Evolutionary conservation across 2,329 filamentous ascomycete species (phyloP).

Genomic region (Aspergillus ustus): DNA sequence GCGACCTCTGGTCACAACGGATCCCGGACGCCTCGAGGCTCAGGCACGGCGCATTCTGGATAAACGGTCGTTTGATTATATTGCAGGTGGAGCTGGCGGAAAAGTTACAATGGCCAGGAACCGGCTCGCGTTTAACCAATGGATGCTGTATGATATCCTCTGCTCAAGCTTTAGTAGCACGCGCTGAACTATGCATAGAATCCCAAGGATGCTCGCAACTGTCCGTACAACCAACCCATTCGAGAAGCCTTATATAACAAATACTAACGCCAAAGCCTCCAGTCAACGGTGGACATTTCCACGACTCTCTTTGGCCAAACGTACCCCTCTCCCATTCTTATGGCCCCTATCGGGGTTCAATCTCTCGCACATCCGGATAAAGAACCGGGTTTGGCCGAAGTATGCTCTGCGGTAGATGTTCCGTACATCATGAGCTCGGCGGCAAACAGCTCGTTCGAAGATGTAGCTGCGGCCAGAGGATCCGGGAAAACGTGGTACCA

Average conservation of each 20-base stretch:
- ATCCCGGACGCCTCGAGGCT: constrained; percentile 61
- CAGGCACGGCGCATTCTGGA: constrained; percentile 58
- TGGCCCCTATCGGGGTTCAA: constrained; percentile 73
- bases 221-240: constrained; percentile 21
- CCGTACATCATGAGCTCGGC: constrained; percentile 73
- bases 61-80: constrained; percentile 61
- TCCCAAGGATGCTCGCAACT: constrained; percentile 56
- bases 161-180: background rate
- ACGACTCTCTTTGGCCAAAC: constrained; percentile 57
- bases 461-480: constrained; percentile 64
- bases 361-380: constrained; percentile 68
- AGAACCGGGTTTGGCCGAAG: constrained; percentile 67
- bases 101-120: constrained; percentile 66
- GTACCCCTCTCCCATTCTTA: constrained; percentile 59
- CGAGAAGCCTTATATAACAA: constrained; percentile 27
- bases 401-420: constrained; percentile 63
- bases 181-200: constrained; percentile 39
- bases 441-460: constrained; percentile 66
- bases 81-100: constrained; percentile 65
- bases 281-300: constrained; percentile 44
- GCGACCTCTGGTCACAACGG: constrained; percentile 61
- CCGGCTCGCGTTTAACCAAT: constrained; percentile 60
- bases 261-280: constrained; percentile 32
- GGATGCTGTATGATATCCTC: constrained; percentile 43
- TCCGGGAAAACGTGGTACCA: constrained; percentile 71